Evolutionary conservation across 75 land plant species (phyloP).

Genomic region (Azolla pinnata): DNA sequence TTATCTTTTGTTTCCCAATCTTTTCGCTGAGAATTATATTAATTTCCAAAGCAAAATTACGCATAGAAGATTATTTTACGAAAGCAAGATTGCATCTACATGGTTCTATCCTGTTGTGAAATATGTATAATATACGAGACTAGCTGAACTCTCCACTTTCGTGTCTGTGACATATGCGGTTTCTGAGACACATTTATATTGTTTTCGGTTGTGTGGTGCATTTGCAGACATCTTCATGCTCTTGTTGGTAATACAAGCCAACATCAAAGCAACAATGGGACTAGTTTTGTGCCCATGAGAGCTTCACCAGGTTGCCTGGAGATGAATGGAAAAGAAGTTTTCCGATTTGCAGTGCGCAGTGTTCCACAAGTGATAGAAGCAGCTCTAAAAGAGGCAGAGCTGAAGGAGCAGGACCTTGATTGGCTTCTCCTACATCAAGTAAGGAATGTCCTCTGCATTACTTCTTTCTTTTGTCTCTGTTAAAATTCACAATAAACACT

Average conservation of each 20-base stretch:
- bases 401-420: constrained; percentile 46
- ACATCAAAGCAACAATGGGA: constrained; percentile 42
- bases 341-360: constrained; percentile 72
- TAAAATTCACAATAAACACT: background rate
- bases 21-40: too few relatives aligned
- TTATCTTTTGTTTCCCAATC: too few relatives aligned
- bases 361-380: constrained; percentile 76
- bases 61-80: too few relatives aligned
- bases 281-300: constrained; percentile 35
- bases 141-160: too few relatives aligned
- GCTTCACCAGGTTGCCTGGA: constrained; percentile 60
- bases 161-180: too few relatives aligned
- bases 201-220: too few relatives aligned
- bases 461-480: background rate
- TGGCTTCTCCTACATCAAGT: constrained; percentile 99
- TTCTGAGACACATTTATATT: too few relatives aligned
- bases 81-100: too few relatives aligned
- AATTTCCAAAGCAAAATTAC: too few relatives aligned
- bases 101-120: too few relatives aligned
- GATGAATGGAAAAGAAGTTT: constrained; percentile 97
- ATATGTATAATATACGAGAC: too few relatives aligned
- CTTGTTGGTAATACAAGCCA: constrained; percentile 13
- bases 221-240: constrained; percentile 65
- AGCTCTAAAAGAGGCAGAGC: constrained; percentile 70
- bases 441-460: background rate